These are phyloP conservation scores for Raphanus sativus DNA, from an alignment of 345 rosid genomes.

Conservation along the genomic window DNA sequence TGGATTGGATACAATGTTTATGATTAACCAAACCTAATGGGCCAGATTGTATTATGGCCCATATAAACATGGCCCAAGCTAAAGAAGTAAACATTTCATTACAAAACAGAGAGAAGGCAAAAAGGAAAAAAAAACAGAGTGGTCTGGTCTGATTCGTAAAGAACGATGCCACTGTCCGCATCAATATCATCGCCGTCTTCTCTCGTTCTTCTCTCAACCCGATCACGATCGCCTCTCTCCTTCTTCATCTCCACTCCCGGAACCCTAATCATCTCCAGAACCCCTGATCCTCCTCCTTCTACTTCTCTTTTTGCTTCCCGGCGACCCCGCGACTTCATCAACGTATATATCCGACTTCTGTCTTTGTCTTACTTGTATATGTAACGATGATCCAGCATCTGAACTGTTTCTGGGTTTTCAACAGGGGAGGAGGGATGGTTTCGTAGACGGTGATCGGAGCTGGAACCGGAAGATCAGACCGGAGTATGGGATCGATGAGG, in stretches of 20 bases:
- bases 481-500: slow-evolving; percentile 38
- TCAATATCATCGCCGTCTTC: slow-evolving; percentile 40
- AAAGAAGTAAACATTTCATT: background rate
- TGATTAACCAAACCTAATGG: background rate
- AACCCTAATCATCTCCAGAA: slow-evolving; percentile 26
- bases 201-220: slow-evolving; percentile 6
- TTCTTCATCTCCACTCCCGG: slow-evolving; percentile 20
- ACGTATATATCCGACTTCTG: slow-evolving; percentile 2
- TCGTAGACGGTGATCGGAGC: slow-evolving; percentile 51
- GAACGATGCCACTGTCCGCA: slow-evolving; percentile 31
- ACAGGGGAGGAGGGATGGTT: slow-evolving; percentile 43
- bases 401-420: background rate
- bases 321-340: slow-evolving; percentile 39
- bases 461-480: slow-evolving; percentile 72
- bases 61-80: background rate
- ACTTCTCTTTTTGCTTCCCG: slow-evolving; percentile 32
- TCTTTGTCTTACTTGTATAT: background rate
- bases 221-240: slow-evolving; percentile 22
- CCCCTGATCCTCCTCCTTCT: background rate
- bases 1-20: too few relatives aligned
- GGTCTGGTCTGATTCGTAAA: slow-evolving; percentile 32
- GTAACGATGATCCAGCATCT: background rate
- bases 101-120: background rate
- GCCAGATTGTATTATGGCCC: background rate
- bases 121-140: background rate